phyloP scores from a whole-genome alignment of 768 basidiomycete genomes.

The Pholiota conissans region DNA sequence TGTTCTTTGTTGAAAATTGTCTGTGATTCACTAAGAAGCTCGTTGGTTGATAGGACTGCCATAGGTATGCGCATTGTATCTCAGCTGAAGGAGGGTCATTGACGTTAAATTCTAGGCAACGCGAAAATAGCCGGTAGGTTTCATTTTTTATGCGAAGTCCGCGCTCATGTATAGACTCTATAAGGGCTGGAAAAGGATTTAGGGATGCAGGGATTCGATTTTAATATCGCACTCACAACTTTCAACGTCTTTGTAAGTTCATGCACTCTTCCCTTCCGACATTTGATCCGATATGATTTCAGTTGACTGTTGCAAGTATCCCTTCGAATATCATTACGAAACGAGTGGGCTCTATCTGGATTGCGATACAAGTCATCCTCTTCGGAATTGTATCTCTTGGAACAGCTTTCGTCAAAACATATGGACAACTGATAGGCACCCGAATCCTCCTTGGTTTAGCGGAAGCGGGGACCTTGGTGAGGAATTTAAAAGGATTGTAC shows the following conservation, averaged over 20 bases:
- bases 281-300: background rate
- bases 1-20: no score
- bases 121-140: constrained; percentile 20
- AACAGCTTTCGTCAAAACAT: constrained; percentile 23
- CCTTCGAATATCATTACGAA: constrained; percentile 41
- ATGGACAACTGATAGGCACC: constrained; percentile 1
- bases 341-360: constrained; percentile 34
- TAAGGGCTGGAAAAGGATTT: constrained; percentile 38
- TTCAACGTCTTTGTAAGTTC: constrained; percentile 42
- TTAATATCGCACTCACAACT: constrained; percentile 38
- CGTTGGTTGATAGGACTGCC: background rate
- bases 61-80: constrained; percentile 4
- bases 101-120: background rate
- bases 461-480: constrained; percentile 33
- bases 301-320: constrained; percentile 37
- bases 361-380: constrained; percentile 32
- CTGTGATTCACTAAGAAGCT: background rate
- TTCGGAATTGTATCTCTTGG: constrained; percentile 37
- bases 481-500: no score
- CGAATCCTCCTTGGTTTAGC: constrained; percentile 3
- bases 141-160: no score
- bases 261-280: no score
- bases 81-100: background rate
- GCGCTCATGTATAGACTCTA: constrained; percentile 5
- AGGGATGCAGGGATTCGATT: constrained; percentile 36